Evolutionary conservation across 768 basidiomycete species (phyloP), one percentile per base, ranked within the genome.

Genomic region (Tulasnella sp.): DNA sequence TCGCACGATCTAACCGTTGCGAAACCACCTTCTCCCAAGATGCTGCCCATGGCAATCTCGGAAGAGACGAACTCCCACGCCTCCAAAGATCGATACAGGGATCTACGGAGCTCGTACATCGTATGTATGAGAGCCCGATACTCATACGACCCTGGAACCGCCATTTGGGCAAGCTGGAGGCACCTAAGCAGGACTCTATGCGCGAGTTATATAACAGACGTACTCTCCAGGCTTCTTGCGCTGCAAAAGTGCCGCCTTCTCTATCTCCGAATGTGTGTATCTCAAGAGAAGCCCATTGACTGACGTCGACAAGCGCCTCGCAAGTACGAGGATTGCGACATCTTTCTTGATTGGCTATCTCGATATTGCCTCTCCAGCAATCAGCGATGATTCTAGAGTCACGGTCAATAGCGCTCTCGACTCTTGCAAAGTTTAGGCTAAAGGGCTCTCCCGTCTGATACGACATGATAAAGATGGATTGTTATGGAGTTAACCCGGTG

Each of bases 71-170:
- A 69, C 64, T 69, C 64, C 64, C 64, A 69, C 6, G 34, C 64
- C 34, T 69, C 64, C 64, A 69, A 69, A 20, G 34, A 69, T 12
- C 64, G 31, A 12, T 69, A 69, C 64, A 69, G 34, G 28, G 8
- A 37, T 14, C 64, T 28, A 34, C 64, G 64, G 12, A 69, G 64
- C 64, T 69, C 64, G 64, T 69, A 69, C 64, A 69, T 69, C 11
- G 64, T 69, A 20, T 69, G 64, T 31, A 69, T 69, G 64, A 69
- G 64, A 69, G 64, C 64, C 5, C 64, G 64, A 69, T 69, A 69
- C 18, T 69, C 64, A 9, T 69, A 69, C 34, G 64, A 69, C 16
- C 64, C 64, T 37, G 64, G 64, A 69, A 69, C 31, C 3, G 64
- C 34, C 31, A 69, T 28, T 28, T 34, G n/a, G 34, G 64, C 64